phyloP scores from a whole-genome alignment of 164 flowering plant species.

The Tetracentron sinense region DNA sequence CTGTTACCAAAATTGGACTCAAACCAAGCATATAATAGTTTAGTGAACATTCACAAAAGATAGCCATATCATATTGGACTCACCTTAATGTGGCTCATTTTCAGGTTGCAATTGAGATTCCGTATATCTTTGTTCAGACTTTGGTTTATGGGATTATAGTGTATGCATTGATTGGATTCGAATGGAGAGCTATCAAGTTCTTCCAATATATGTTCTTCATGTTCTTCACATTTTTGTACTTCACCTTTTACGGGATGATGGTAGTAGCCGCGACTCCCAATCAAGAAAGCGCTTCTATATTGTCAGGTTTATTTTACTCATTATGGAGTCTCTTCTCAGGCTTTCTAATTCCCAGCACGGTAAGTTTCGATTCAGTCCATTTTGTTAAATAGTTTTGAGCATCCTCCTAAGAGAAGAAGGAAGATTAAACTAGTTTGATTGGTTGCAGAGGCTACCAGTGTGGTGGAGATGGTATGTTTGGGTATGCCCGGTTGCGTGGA shows the following conservation, averaged over 20 bases:
- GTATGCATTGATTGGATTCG: constrained; percentile 59
- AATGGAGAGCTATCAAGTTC: constrained; percentile 57
- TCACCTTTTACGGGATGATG: constrained; percentile 75
- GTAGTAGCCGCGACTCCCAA: constrained; percentile 62
- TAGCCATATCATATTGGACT: no score
- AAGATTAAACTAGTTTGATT: not conserved
- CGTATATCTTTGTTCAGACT: constrained; percentile 42
- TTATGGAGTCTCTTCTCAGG: constrained; percentile 67
- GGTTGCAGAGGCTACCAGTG: no score
- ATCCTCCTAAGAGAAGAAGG: no score
- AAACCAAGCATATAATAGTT: no score
- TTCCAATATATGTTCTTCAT: constrained; percentile 61
- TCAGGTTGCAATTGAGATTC: constrained; percentile 50
- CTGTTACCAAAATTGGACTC: no score
- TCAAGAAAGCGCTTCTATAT: constrained; percentile 45
- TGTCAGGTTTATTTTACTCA: constrained; percentile 51
- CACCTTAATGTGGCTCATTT: not conserved
- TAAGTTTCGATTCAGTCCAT: constrained; percentile 22
- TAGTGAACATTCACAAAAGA: no score
- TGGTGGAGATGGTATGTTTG: no score
- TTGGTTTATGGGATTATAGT: constrained; percentile 41
- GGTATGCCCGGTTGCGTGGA: no score
- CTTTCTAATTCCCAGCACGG: constrained; percentile 53
- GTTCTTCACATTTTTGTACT: constrained; percentile 57
- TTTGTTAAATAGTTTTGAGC: not conserved